Evolutionary conservation across 140 eudicot species (phyloP), one percentile per base, ranked within the genome.

Genomic region (Cichorium intybus): DNA sequence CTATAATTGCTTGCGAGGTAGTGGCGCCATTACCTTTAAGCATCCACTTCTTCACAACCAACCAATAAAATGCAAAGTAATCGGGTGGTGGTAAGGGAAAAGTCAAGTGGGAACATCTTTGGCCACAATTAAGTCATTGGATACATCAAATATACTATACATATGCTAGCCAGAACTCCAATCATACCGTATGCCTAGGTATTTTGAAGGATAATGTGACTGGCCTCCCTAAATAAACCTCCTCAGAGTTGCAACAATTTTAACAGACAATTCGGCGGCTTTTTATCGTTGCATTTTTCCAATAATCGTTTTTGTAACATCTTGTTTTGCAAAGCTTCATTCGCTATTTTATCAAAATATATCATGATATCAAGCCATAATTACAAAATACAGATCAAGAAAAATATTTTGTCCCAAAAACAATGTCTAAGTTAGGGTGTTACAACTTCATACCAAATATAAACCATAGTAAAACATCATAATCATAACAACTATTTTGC

Each of bases 61-160:
- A 71, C 70, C 70, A 62, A 51, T 51, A 53, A 10, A 39, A 71
- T 4, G 8, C 10, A 54, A 24, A 62, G 43, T 37, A 37, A 47
- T 43, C 12, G 56, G 41, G 52, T 45, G 69, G 69, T 62, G 69
- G 27, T 45, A 46, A 37, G 43, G 64, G 31, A 54, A 57, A 50
- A 29, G 21, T 24, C 22, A 47, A 61, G 63, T 73, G 72, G 78
- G 46, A 55, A 56, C 78, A 54, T 64, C 27, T 64, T 64, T 73
- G 72, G 73, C 78, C 54, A 73, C 78, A 73, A 73, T 73, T 64
- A 65, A 65, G 18, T 64, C 73, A 46, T 18, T 37, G 51, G 65
- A 55, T 52, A 33, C 64, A 11, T 72, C 71, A 62, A 35, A 20
- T 20, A 48, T 58, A 35, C 20, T 60, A 53, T 43, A 39, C 61